Percentiles rank a stretch among this genome's conserved stretches.
Conservation (phyloP, 495 filamentous ascomycete genomes). For the Penicillium longicatenatum region DNA sequence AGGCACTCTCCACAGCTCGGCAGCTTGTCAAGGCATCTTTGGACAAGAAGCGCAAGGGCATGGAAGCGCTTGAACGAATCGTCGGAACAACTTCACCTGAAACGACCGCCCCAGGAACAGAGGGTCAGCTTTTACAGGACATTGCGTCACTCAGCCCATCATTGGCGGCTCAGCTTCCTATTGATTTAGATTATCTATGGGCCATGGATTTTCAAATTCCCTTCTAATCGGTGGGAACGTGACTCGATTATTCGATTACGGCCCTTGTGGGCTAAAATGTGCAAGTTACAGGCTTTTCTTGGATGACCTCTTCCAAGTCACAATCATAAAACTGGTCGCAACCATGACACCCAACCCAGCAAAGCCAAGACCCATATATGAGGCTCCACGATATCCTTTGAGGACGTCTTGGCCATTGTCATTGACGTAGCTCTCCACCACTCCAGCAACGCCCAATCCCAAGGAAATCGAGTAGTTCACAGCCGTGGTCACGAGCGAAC, state of each 20-base stretch:
- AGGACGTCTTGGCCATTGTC: constrained; percentile 37
- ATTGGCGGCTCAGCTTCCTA: constrained; percentile 11
- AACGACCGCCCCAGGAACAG: not conserved
- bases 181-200: constrained; percentile 22
- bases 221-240: not conserved
- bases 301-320: constrained; percentile 12
- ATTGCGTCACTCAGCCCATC: constrained; percentile 12
- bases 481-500: constrained; percentile 62
- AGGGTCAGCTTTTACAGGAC: constrained; percentile 8
- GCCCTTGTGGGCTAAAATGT: not conserved
- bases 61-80: constrained; percentile 19
- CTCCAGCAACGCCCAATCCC: constrained; percentile 68
- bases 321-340: constrained; percentile 20
- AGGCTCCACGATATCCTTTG: constrained; percentile 40
- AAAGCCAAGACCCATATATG: constrained; percentile 42
- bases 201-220: constrained; percentile 16
- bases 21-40: constrained; percentile 30
- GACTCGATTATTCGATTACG: constrained; percentile 1
- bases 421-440: constrained; percentile 58
- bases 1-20: constrained; percentile 41
- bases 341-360: constrained; percentile 28
- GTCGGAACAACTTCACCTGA: constrained; percentile 11
- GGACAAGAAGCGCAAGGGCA: constrained; percentile 28
- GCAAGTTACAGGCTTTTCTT: not conserved
- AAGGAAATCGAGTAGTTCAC: constrained; percentile 69